Conservation (phyloP, 352 stramenopile species). For the Elongisporangium anandrum region DNA sequence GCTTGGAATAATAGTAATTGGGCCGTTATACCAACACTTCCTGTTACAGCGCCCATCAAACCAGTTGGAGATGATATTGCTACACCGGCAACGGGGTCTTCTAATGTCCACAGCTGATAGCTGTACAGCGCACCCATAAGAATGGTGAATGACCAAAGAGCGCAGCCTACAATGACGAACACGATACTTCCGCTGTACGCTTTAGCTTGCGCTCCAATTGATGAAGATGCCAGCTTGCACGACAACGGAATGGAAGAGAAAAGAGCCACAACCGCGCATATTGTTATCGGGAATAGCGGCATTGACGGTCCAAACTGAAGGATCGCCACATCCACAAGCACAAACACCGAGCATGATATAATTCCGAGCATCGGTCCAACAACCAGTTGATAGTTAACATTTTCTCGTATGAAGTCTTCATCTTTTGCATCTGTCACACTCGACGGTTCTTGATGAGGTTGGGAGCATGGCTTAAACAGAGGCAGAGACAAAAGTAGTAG, state of each 20-base stretch:
- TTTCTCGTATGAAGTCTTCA: slow-evolving; percentile 9
- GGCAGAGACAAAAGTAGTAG: slow-evolving; percentile 35
- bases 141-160: slow-evolving; percentile 57
- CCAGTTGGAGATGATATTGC: slow-evolving; percentile 10
- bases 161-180: slow-evolving; percentile 42
- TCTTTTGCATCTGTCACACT: not conserved
- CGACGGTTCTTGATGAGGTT: not conserved
- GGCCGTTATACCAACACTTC: slow-evolving; percentile 36
- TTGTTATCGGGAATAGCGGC: slow-evolving; percentile 39
- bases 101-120: slow-evolving; percentile 31
- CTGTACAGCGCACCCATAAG: slow-evolving; percentile 41
- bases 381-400: slow-evolving; percentile 28
- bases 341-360: slow-evolving; percentile 35
- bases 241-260: slow-evolving; percentile 48
- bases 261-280: slow-evolving; percentile 40
- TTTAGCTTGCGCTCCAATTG: slow-evolving; percentile 23
- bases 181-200: slow-evolving; percentile 36
- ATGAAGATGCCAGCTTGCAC: slow-evolving; percentile 33
- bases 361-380: slow-evolving; percentile 37
- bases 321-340: slow-evolving; percentile 45
- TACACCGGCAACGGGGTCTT: slow-evolving; percentile 8
- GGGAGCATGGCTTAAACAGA: slow-evolving; percentile 20
- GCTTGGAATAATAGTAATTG: slow-evolving; percentile 45
- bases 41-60: slow-evolving; percentile 48
- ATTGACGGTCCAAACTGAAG: slow-evolving; percentile 35